These are phyloP conservation scores for Jacaranda copaia DNA, from an alignment of 257 asterid species.

Conservation along the genomic window DNA sequence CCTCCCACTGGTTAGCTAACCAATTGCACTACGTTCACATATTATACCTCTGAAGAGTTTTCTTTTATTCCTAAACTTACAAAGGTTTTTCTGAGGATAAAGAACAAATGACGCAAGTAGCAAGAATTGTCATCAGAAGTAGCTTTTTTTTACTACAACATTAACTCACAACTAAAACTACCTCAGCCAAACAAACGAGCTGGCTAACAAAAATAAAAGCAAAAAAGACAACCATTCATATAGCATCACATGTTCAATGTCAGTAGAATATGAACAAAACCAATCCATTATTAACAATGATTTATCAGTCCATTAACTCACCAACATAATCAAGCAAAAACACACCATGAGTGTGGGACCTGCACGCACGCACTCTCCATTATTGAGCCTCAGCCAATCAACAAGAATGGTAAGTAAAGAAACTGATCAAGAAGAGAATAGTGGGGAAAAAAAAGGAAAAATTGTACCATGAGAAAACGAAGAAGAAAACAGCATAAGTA, in stretches of 20 bases:
- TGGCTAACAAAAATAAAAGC: slow-evolving; percentile 11
- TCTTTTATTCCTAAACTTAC: neutral
- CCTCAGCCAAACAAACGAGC: slow-evolving; percentile 1
- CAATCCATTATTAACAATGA: neutral
- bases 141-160: neutral
- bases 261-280: neutral
- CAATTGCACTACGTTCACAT: no score
- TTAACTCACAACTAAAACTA: neutral
- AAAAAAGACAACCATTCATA: neutral
- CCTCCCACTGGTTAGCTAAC: no score
- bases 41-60: neutral
- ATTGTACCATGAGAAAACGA: slow-evolving; percentile 81
- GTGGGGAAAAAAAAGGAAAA: slow-evolving; percentile 25
- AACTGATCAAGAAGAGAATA: slow-evolving; percentile 2
- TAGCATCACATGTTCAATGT: slow-evolving; percentile 31
- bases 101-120: slow-evolving; percentile 8
- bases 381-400: neutral
- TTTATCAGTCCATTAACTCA: slow-evolving; percentile 21
- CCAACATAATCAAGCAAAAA: slow-evolving; percentile 25
- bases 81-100: neutral
- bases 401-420: slow-evolving; percentile 18
- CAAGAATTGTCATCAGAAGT: slow-evolving; percentile 14
- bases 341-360: slow-evolving; percentile 35
- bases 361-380: neutral
- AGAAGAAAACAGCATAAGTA: slow-evolving; percentile 71